These are phyloP conservation scores for Tulasnella calospora DNA, from an alignment of 768 basidiomycete genomes.

Conservation along the genomic window DNA sequence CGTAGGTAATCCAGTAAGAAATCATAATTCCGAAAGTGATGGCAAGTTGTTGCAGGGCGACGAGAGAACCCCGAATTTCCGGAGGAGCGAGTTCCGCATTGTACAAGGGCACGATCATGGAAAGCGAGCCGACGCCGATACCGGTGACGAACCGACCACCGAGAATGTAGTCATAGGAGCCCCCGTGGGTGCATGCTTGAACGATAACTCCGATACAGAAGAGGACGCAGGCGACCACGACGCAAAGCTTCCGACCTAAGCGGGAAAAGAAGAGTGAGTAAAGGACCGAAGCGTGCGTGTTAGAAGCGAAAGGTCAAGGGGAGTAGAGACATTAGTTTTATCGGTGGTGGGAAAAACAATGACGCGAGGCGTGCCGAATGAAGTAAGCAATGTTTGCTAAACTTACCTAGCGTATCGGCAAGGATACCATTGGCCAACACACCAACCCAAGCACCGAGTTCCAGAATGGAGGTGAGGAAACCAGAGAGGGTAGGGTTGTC, in stretches of 20 bases:
- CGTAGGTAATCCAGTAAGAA: constrained; percentile 30
- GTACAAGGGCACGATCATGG: constrained; percentile 79
- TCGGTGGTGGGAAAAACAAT: no score
- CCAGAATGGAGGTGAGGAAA: constrained; percentile 14
- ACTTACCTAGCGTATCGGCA: constrained; percentile 57
- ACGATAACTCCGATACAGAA: constrained; percentile 72
- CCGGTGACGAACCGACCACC: constrained; percentile 68
- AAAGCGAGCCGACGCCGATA: constrained; percentile 75
- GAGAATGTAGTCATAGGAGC: constrained; percentile 46
- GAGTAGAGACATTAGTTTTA: neutral
- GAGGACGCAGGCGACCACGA: constrained; percentile 47
- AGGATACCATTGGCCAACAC: constrained; percentile 67
- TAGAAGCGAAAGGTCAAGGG: neutral
- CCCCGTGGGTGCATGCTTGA: constrained; percentile 53
- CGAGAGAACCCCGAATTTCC: constrained; percentile 74
- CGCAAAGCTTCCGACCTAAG: constrained; percentile 1
- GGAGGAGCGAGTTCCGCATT: constrained; percentile 69
- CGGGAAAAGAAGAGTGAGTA: neutral
- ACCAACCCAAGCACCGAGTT: constrained; percentile 60
- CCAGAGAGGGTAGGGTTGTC: constrained; percentile 35
- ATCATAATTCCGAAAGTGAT: constrained; percentile 74
- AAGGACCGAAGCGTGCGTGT: constrained; percentile 20
- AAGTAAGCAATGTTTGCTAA: neutral
- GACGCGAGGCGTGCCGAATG: no score
- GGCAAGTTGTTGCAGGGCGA: constrained; percentile 75